Base-by-base conservation (phyloP, 495 filamentous ascomycete genomes). In the Cercophora newfieldiana region DNA sequence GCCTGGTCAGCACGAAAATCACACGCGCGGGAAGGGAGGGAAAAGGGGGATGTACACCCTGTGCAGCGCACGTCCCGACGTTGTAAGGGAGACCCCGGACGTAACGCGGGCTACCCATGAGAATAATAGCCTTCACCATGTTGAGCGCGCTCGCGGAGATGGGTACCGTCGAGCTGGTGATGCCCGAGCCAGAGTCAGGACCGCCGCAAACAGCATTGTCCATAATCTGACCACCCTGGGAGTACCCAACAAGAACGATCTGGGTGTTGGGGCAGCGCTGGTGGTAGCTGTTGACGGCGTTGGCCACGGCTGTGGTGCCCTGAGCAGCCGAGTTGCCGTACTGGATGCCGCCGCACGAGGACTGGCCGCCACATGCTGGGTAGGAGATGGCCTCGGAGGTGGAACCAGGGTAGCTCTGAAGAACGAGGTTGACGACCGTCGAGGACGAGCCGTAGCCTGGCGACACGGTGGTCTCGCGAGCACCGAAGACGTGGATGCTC, bases 171-270 rank as follows among this genome's bases (percentile, higher is more conserved):
- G 61, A 33, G 24, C 68, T 51, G 47, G 50, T 64, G 22, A 85
- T 77, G 0, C 82, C 78, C 2, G 74, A 81, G 59, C 82, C 82
- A 25, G 69, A 1, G 83, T 85, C 85, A 1, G 81, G 71, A 24
- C 86, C 87, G 28, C 87, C 87, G 70, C 87, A 89, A 19, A 89
- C 71, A 24, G 85, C 86, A 62, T 85, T 84, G 66, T 90, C 87
- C 73, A 89, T 81, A 72, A 89, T 88, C 74, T 89, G 84, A 50
- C 80, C 86, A 50, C 87, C 87, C 84, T 87, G 84, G 0, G 86
- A 88, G 73, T 90, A 90, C 44, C 87, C 87, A 50, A 88, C 82
- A n/a, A 89, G 71, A 6, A 88, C 82, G 31, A 89, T 75, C 75
- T 86, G 73, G 1, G 85, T 87, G 66, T 76, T 72, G 2, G 87